Base-by-base conservation (phyloP, 768 basidiomycete species). In the Tricholoma furcatifolium region DNA sequence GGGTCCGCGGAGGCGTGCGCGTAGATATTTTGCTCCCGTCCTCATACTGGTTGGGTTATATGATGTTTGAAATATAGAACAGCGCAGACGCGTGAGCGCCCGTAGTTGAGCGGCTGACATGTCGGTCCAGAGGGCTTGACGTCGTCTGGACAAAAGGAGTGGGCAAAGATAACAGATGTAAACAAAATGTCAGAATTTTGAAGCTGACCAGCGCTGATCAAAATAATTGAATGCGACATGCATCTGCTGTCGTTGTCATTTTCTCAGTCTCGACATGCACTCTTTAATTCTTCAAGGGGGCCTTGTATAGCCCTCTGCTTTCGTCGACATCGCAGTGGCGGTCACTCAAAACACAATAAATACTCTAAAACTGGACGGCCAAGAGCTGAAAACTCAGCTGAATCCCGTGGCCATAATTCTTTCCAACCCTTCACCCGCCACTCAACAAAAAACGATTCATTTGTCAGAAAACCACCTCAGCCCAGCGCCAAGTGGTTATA, bases 21-120 rank as follows among this genome's bases (percentile, higher is more conserved):
- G 84, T 42, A 98, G 83, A 73, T 96, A 93, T 73, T 98, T 98
- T 23, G 93, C 88, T 15, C 96, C 96, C 0, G 90, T 94, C 15
- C 95, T 85, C 12, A 83, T 66, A 23, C 81, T 81, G 2, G 79
- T 79, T 0, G 95, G 95, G 70, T 98, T 98, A 72, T 89, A 93
- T 3, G 87, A 76, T 8, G 92, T 96, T 64, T 93, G 83, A 64
- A 98, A 96, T 48, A 98, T 81, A 38, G 76, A 65, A 65, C 83
- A 86, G 40, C 85, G 86, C 5, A 89, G 74, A 44, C 80, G 78
- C 1, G 69, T 78, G 56, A 93, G 74, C n/a, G 80, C 73, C 12
- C 75, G 71, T n/a, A 91, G 68, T 47, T 83, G 80, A 34, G 78
- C 72, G 9, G 66, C 63, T 32, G 75, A 65, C 68, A 73, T 74